phyloP scores from a whole-genome alignment of 495 filamentous ascomycete genomes.

The Platismatia glauca region DNA sequence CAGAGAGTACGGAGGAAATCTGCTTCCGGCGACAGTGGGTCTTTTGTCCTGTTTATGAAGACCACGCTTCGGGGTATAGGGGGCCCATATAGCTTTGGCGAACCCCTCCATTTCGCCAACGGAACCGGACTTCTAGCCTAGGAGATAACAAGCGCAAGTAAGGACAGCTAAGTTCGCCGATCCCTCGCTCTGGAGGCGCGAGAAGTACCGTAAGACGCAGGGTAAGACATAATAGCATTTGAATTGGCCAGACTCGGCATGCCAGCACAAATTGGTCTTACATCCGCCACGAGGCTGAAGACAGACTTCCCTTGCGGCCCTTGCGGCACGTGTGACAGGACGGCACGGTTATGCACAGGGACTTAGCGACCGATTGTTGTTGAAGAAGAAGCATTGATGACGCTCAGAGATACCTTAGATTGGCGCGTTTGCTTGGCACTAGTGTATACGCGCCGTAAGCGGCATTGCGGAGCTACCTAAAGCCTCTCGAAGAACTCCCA shows the following conservation, averaged over 20 bases:
- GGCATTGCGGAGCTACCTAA: neutral
- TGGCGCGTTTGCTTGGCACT: slow-evolving; percentile 1
- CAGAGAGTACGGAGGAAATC: neutral
- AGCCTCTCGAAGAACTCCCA: no score
- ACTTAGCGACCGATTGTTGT: neutral
- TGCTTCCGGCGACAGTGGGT: neutral
- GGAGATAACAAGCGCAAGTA: neutral
- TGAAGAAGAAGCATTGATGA: neutral
- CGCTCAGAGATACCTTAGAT: neutral
- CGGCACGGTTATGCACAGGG: neutral
- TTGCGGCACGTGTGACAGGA: neutral
- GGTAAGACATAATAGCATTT: neutral
- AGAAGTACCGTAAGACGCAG: neutral
- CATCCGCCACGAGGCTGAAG: neutral
- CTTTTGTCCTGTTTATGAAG: neutral
- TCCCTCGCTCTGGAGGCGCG: neutral
- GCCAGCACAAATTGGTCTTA: neutral
- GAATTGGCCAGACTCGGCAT: neutral
- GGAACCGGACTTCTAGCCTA: no score
- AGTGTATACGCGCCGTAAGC: neutral
- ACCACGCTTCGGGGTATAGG: neutral
- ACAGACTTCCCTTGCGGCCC: neutral
- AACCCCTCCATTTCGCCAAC: neutral
- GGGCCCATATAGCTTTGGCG: neutral
- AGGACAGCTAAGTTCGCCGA: neutral